phyloP scores from a whole-genome alignment of 1,284 basidiomycete species.

The Trichosporon asahii region DNA sequence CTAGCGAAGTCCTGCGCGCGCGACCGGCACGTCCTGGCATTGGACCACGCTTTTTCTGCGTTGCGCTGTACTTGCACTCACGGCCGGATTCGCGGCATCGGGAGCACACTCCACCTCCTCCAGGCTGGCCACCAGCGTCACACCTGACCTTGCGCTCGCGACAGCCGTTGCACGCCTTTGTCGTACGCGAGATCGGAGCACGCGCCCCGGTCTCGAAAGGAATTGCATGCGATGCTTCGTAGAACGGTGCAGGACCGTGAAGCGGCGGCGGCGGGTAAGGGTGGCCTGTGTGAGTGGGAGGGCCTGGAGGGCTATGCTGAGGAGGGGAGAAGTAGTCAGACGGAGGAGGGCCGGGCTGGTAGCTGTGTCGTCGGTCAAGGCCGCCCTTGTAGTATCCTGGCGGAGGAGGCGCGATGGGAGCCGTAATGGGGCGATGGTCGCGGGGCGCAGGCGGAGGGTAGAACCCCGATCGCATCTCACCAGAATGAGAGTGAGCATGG shows the following conservation, averaged over 20 bases:
- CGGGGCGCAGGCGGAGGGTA: background rate
- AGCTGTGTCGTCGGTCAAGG: background rate
- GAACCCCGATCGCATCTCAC: background rate
- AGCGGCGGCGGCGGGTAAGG: constrained; percentile 1
- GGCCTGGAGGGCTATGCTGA: background rate
- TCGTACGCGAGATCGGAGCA: constrained; percentile 46
- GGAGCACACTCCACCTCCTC: constrained; percentile 35
- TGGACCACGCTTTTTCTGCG: constrained; percentile 48
- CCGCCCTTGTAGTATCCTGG: background rate
- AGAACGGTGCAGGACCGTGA: background rate
- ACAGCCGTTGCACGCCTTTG: constrained; percentile 49
- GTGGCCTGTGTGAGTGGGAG: background rate
- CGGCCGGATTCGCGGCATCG: constrained; percentile 43
- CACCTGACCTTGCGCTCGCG: constrained; percentile 47
- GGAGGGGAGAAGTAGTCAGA: background rate
- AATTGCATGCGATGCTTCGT: constrained; percentile 9
- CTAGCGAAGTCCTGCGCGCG: background rate
- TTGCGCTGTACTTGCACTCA: constrained; percentile 42
- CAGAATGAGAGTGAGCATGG: background rate
- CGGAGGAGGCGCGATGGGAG: background rate
- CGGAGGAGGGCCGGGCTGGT: constrained; percentile 3
- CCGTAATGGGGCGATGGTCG: constrained; percentile 3
- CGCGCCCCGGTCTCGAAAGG: constrained; percentile 28
- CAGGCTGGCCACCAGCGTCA: constrained; percentile 42
- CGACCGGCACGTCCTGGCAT: constrained; percentile 31